phyloP scores from a whole-genome alignment of 1,284 basidiomycete species.

The Tetrapyrgos nigripes region DNA sequence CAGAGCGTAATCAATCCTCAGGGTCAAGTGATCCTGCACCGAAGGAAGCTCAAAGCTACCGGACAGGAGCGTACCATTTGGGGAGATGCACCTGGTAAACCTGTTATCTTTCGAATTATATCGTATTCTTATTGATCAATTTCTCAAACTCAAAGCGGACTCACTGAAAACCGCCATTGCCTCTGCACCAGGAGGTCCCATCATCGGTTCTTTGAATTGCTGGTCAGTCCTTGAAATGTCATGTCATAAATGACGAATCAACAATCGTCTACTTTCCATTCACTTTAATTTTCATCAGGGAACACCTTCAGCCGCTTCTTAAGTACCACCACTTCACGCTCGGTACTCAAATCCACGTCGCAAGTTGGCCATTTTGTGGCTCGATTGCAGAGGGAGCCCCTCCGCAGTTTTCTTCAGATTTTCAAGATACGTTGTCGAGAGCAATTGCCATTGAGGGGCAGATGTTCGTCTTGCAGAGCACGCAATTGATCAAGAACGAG shows the following conservation, averaged over 20 bases:
- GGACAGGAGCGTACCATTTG: conserved; percentile 27
- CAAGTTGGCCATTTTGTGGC: conserved; percentile 22
- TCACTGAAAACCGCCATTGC: conserved; percentile 20
- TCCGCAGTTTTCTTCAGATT: conserved; percentile 19
- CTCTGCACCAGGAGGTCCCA: conserved; percentile 17
- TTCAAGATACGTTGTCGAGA: conserved; percentile 16
- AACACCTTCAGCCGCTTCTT: conserved; percentile 26
- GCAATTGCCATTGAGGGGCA: conserved; percentile 24
- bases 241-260: not conserved
- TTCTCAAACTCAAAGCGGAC: conserved; percentile 6
- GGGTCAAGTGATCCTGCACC: conserved; percentile 22
- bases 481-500: conserved; percentile 15
- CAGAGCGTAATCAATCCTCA: conserved; percentile 22
- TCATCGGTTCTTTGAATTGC: conserved; percentile 21
- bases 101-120: not conserved
- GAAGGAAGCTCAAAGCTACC: conserved; percentile 27
- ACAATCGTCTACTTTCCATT: not conserved
- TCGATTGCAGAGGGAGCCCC: conserved; percentile 15
- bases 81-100: conserved; percentile 24
- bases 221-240: conserved; percentile 13
- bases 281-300: conserved; percentile 6
- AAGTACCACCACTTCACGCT: conserved; percentile 22
- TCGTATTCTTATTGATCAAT: not conserved
- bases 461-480: conserved; percentile 25
- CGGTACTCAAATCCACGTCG: conserved; percentile 24